Evolutionary conservation across 371 early-diverging fungal genomes (phyloP), one percentile per base, ranked within the genome.

Genomic region (Batrachochytrium dendrobatidis): DNA sequence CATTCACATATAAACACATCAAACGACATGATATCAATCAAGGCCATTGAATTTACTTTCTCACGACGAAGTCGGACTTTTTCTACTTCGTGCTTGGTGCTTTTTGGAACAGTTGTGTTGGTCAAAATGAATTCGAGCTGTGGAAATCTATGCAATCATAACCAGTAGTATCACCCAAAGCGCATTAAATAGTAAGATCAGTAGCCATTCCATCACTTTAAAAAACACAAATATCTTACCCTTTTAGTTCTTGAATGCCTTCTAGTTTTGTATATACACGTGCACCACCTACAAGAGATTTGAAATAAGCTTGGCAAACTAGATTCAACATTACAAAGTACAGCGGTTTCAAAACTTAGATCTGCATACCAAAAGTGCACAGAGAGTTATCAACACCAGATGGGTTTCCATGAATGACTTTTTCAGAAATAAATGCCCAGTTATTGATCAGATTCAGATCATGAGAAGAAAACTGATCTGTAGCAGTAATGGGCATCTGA

Each of bases 381-480:
- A 95, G 83, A 2, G 92, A 77, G 70, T 95, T 95, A 65, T 98
- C 98, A 3, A 98, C 81, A 10, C 98, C 98, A 20, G 92, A 92
- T 1, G 97, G 95, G 34, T 86, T 92, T 2, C 96, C 96, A 64
- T 98, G 98, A 22, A 94, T 85, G 17, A 96, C 89, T 63, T 89
- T 87, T 67, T 98, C 98, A 1, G 91, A 86, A 50, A 81, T 80
- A 69, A 88, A 92, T 1, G 95, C 92, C 85, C 89, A 91, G 3
- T 72, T 68, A 62, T 96, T 95, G 56, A 95, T 81, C 49, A 77
- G 62, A 1, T 77, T 65, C 32, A 77, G 51, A 24, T 72, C 65
- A 2, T 34, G 50, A n/a, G 57, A 33, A n/a, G 15, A 29, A 33
- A 58, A 34, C 26, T 56, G 56, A 20, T 55, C 65, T 1, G 59